Percentiles rank a stretch among this genome's conserved stretches.
Evolutionary conservation across 192 early-diverging fungal genomes (phyloP).

Genomic region (Phlyctochytrium arcticum): DNA sequence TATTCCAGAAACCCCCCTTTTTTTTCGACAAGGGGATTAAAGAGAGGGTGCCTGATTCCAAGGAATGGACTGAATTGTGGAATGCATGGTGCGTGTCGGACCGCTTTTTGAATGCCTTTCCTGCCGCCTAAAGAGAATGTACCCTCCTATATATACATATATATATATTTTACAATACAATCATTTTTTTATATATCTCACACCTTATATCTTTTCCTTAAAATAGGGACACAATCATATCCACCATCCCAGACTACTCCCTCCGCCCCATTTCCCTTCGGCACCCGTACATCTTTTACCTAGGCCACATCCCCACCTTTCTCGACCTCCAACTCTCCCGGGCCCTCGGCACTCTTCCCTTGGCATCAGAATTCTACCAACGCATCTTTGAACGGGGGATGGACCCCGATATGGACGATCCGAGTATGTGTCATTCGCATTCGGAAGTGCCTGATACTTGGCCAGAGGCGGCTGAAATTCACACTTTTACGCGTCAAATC

Average conservation of each 20-base stretch:
- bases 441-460: slow-evolving; percentile 64
- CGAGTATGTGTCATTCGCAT: slow-evolving; percentile 66
- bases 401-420: slow-evolving; percentile 79
- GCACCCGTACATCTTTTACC: slow-evolving; percentile 87
- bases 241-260: slow-evolving; percentile 52
- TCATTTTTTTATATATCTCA: no score
- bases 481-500: slow-evolving; percentile 64
- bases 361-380: slow-evolving; percentile 60
- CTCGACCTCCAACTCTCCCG: slow-evolving; percentile 42
- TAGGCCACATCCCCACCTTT: slow-evolving; percentile 73
- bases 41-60: slow-evolving; percentile 47
- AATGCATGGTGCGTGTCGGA: slow-evolving; percentile 56
- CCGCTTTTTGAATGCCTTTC: no score
- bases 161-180: no score
- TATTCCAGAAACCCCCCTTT: slow-evolving; percentile 46
- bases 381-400: slow-evolving; percentile 93
- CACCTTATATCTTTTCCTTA: no score
- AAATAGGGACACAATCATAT: slow-evolving; percentile 62
- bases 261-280: slow-evolving; percentile 77
- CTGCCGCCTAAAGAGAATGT: no score
- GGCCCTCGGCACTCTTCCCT: slow-evolving; percentile 37
- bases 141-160: no score
- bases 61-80: slow-evolving; percentile 80
- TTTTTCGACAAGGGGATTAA: background rate
- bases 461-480: slow-evolving; percentile 65